phyloP scores from a whole-genome alignment of 2,329 filamentous ascomycete genomes.

The Paradendryphiella salina region DNA sequence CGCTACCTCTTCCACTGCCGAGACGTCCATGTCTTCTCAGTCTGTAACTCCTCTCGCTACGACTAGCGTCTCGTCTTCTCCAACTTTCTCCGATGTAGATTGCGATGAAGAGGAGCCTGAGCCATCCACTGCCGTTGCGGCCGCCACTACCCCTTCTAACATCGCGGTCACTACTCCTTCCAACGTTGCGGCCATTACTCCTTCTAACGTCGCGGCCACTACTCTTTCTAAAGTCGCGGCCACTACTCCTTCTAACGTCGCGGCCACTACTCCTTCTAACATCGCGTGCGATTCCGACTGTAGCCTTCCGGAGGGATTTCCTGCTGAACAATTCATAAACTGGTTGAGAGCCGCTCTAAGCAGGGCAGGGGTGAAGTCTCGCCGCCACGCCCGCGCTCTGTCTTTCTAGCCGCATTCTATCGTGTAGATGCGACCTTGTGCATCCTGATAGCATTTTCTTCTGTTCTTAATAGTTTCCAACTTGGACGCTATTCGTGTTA shows the following conservation, averaged over 20 bases:
- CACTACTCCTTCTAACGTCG: slow-evolving; percentile 9
- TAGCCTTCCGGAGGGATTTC: slow-evolving; percentile 35
- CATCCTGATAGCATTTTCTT: too few relatives aligned
- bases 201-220: too few relatives aligned
- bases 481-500: too few relatives aligned
- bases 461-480: too few relatives aligned
- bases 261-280: too few relatives aligned
- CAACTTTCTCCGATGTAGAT: too few relatives aligned
- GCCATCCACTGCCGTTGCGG: too few relatives aligned
- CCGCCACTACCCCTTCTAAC: slow-evolving; percentile 12
- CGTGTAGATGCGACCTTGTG: too few relatives aligned
- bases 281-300: too few relatives aligned
- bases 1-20: slow-evolving; percentile 5
- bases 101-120: slow-evolving; percentile 4
- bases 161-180: slow-evolving; percentile 14
- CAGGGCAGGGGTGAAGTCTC: slow-evolving; percentile 23
- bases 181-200: too few relatives aligned
- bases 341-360: slow-evolving; percentile 34
- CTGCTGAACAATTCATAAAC: slow-evolving; percentile 35
- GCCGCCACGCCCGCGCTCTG: slow-evolving; percentile 47
- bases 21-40: too few relatives aligned
- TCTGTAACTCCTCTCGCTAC: slow-evolving; percentile 2
- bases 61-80: too few relatives aligned
- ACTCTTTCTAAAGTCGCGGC: slow-evolving; percentile 10
- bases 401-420: slow-evolving; percentile 39